These are phyloP conservation scores for Babesia divergens DNA, from an alignment of 169 alveolate species.

Conservation along the genomic window DNA sequence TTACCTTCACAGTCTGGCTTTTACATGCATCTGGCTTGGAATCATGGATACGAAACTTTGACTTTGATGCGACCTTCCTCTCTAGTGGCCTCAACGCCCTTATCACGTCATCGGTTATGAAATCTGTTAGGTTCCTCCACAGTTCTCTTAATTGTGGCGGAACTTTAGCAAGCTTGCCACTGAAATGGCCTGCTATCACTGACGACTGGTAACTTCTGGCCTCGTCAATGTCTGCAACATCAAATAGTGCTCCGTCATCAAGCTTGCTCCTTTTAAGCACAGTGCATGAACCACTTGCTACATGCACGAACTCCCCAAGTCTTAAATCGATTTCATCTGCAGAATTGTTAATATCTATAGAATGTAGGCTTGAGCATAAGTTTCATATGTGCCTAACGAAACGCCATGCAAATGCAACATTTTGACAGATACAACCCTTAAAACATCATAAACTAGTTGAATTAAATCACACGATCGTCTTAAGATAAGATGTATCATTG, in stretches of 20 bases:
- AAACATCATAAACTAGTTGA: too few relatives aligned
- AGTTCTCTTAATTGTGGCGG: slow-evolving; percentile 24
- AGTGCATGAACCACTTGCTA: background rate
- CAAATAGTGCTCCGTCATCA: slow-evolving; percentile 43
- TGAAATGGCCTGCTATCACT: slow-evolving; percentile 36
- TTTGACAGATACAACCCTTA: too few relatives aligned
- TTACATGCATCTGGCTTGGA: too few relatives aligned
- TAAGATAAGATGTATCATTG: too few relatives aligned
- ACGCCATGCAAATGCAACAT: too few relatives aligned
- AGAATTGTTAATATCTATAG: background rate
- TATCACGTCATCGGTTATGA: slow-evolving; percentile 31
- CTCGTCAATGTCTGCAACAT: slow-evolving; percentile 6
- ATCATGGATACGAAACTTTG: too few relatives aligned
- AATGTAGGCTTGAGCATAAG: too few relatives aligned
- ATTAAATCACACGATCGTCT: too few relatives aligned
- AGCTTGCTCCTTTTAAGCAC: slow-evolving; percentile 31
- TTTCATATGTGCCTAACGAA: too few relatives aligned
- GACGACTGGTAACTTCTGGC: slow-evolving; percentile 27
- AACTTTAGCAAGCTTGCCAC: slow-evolving; percentile 20
- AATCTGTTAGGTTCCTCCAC: slow-evolving; percentile 46
- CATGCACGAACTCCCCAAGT: slow-evolving; percentile 42
- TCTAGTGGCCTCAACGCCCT: slow-evolving; percentile 36
- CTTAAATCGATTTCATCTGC: slow-evolving; percentile 30
- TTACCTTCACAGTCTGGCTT: too few relatives aligned
- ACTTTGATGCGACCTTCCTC: background rate